Conservation (phyloP, 129 eudicot genomes). For the Solidago caesia region DNA sequence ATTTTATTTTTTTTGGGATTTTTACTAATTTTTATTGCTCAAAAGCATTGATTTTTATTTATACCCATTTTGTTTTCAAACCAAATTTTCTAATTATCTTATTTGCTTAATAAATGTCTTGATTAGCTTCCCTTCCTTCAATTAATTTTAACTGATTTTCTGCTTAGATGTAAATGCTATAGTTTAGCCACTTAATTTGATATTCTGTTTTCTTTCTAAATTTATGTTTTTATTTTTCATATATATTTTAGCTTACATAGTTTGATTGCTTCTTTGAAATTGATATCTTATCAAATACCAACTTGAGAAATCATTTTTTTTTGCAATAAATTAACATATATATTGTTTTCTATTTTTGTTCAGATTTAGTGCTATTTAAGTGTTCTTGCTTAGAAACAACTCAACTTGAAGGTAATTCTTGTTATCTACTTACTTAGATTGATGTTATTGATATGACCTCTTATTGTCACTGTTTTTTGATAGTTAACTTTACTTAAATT, state of each 20-base stretch:
- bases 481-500: not conserved
- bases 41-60: too few relatives aligned
- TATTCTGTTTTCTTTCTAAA: not conserved
- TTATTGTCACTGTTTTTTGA: constrained; percentile 10
- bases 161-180: constrained; percentile 13
- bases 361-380: constrained; percentile 11
- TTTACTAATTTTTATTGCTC: too few relatives aligned
- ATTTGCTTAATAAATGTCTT: too few relatives aligned
- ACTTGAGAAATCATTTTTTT: constrained; percentile 5
- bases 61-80: too few relatives aligned
- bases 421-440: not conserved
- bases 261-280: constrained; percentile 17
- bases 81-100: too few relatives aligned
- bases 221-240: not conserved
- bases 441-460: not conserved
- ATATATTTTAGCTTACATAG: not conserved
- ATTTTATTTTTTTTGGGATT: not conserved
- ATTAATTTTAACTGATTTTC: not conserved
- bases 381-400: constrained; percentile 16
- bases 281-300: constrained; percentile 16
- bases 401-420: not conserved
- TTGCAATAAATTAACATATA: not conserved
- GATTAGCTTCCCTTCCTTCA: too few relatives aligned
- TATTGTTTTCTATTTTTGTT: not conserved
- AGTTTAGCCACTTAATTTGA: constrained; percentile 6